Evolutionary conservation across 1,284 basidiomycete genomes (phyloP).

Genomic region (Trichosporon coremiiforme): DNA sequence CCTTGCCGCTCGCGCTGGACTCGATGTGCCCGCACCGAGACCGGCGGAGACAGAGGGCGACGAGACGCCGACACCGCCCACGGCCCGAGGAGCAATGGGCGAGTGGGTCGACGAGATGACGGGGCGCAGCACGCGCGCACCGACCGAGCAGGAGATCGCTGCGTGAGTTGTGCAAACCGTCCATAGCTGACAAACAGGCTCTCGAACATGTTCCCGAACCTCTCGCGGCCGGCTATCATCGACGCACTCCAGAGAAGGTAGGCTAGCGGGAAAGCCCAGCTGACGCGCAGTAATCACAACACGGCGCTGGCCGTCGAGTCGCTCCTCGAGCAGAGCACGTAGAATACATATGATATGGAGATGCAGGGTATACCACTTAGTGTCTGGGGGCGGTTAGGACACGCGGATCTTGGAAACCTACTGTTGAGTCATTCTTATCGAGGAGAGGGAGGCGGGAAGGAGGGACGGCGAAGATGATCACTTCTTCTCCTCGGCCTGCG

Average conservation of each 20-base stretch:
- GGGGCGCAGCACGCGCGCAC: conserved; percentile 66
- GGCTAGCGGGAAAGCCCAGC: conserved; percentile 41
- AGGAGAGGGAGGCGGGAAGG: too few relatives aligned
- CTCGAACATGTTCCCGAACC: conserved; percentile 77
- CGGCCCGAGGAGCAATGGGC: conserved; percentile 63
- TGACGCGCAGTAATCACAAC: conserved; percentile 62
- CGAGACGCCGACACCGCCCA: conserved; percentile 3
- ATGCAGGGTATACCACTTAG: conserved; percentile 21
- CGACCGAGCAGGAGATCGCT: conserved; percentile 71
- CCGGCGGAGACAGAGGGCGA: conserved; percentile 9
- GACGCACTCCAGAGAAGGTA: conserved; percentile 78
- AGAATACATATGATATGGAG: conserved; percentile 26
- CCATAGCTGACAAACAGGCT: conserved; percentile 57
- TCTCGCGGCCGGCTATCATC: conserved; percentile 72
- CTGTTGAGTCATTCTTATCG: too few relatives aligned
- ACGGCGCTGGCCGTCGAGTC: conserved; percentile 78
- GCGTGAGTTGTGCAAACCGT: conserved; percentile 36
- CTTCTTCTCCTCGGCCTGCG: conserved; percentile 51
- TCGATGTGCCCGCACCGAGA: conserved; percentile 27
- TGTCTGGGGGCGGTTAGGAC: neutral
- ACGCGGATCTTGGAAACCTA: neutral
- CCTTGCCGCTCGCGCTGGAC: conserved; percentile 29
- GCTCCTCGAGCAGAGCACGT: conserved; percentile 57
- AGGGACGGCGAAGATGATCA: conserved; percentile 20
- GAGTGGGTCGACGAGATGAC: conserved; percentile 81